Evolutionary conservation across 768 basidiomycete genomes (phyloP).

Genomic region (Scleroderma bovista): DNA sequence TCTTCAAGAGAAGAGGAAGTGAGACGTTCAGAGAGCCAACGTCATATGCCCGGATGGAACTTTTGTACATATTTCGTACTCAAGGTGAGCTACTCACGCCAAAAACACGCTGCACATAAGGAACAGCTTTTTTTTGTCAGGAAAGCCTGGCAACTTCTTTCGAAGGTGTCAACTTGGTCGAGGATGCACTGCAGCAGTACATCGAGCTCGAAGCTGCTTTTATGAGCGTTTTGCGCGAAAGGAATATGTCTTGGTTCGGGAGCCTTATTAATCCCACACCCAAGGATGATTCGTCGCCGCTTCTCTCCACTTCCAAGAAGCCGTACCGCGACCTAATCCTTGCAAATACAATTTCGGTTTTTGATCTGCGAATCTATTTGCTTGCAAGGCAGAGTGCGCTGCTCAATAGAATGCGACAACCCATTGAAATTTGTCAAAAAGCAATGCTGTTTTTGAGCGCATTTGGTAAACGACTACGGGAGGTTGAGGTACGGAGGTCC

Average conservation of each 20-base stretch:
- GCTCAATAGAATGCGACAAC: conserved; percentile 60
- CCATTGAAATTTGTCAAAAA: conserved; percentile 68
- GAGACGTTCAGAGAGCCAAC: conserved; percentile 80
- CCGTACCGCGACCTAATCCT: conserved; percentile 87
- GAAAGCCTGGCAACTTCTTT: conserved; percentile 92
- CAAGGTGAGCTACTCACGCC: conserved; percentile 55
- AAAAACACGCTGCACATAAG: background rate
- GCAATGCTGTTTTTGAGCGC: conserved; percentile 68
- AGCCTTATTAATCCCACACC: conserved; percentile 64
- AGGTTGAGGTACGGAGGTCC: conserved; percentile 56
- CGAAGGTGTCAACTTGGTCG: conserved; percentile 82
- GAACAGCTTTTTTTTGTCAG: conserved; percentile 36
- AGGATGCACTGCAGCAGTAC: conserved; percentile 86
- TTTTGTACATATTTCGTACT: conserved; percentile 96
- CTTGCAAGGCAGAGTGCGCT: conserved; percentile 81
- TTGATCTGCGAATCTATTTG: conserved; percentile 90
- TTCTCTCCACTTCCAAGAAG: conserved; percentile 76
- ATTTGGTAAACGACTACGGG: conserved; percentile 71
- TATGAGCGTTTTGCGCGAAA: conserved; percentile 65
- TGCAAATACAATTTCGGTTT: conserved; percentile 84
- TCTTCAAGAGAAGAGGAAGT: conserved; percentile 85
- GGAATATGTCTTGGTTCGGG: conserved; percentile 90
- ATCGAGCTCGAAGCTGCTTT: conserved; percentile 89
- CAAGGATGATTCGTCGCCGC: conserved; percentile 74
- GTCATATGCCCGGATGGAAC: conserved; percentile 96